Evolutionary conservation across 1,284 basidiomycete genomes (phyloP).

Genomic region (Flammula alnicola): DNA sequence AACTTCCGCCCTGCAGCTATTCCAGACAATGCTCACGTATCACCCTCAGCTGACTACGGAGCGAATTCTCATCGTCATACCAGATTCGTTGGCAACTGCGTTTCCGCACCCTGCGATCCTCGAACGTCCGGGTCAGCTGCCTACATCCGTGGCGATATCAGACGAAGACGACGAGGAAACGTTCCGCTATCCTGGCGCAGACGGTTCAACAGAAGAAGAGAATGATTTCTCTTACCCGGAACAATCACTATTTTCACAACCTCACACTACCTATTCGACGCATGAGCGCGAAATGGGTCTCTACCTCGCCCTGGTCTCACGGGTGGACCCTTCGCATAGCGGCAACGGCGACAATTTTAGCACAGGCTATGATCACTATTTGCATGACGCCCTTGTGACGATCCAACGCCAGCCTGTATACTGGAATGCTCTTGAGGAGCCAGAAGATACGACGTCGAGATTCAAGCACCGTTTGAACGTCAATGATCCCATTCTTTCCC

Average conservation of each 20-base stretch:
- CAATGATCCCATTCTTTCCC: slow-evolving; percentile 77
- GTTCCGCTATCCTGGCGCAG: slow-evolving; percentile 68
- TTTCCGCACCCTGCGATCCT: slow-evolving; percentile 64
- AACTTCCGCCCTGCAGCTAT: slow-evolving; percentile 79
- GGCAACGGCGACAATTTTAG: slow-evolving; percentile 79
- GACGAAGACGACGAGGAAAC: slow-evolving; percentile 62
- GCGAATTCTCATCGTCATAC: slow-evolving; percentile 69
- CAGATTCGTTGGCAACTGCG: slow-evolving; percentile 72
- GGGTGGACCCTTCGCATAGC: slow-evolving; percentile 77
- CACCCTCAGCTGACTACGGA: slow-evolving; percentile 73
- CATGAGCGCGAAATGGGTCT: slow-evolving; percentile 84
- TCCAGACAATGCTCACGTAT: slow-evolving; percentile 74
- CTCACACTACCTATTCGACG: slow-evolving; percentile 73
- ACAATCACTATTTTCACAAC: slow-evolving; percentile 54
- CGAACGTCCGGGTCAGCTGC: slow-evolving; percentile 24
- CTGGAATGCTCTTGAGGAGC: slow-evolving; percentile 43
- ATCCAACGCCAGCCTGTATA: slow-evolving; percentile 71
- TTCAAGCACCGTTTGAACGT: slow-evolving; percentile 77
- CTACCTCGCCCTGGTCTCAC: slow-evolving; percentile 79
- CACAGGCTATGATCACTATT: slow-evolving; percentile 85
- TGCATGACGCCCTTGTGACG: slow-evolving; percentile 76
- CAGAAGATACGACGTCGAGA: slow-evolving; percentile 43
- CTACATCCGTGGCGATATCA: slow-evolving; percentile 17
- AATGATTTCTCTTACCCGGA: slow-evolving; percentile 19
- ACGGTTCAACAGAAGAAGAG: slow-evolving; percentile 33